Base-by-base conservation (phyloP, 139 green algal species). In the Microglena sp. region DNA sequence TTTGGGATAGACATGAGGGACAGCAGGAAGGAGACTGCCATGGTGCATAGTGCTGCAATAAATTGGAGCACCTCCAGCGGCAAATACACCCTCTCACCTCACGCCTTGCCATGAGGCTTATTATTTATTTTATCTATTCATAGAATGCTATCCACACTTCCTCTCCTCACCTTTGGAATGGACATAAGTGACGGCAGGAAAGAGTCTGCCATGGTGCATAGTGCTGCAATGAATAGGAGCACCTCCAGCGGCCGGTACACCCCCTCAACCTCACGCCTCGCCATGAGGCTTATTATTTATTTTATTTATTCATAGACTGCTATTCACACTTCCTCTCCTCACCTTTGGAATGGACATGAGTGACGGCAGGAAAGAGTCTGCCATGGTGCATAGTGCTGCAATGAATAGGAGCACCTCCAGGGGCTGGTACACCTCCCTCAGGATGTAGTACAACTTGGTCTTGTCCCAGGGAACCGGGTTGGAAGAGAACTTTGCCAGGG, bases 221-320 rank as follows among this genome's bases (percentile, higher is more conserved):
- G 76, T 18, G 87, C 89, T 35, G 89, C 89, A 34, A 96, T 78
- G 44, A 89, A 78, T 53, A 96, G 86, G 55, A 96, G 78, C 33
- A 92, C 78, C 77, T 96, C 88, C 60, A 96, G 72, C 7, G 89
- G 89, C 67, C 87, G 84, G 66, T 96, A 95, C n/a, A n/a, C n/a
- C n/a, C n/a, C n/a, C n/a, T n/a, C n/a, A n/a, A n/a, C n/a, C n/a
- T n/a, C n/a, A n/a, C n/a, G n/a, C n/a, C n/a, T n/a, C n/a, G n/a
- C n/a, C n/a, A n/a, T n/a, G n/a, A n/a, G n/a, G n/a, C n/a, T n/a
- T n/a, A n/a, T n/a, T n/a, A n/a, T n/a, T n/a, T n/a, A n/a, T n/a
- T n/a, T n/a, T n/a, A n/a, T n/a, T n/a, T n/a, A n/a, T n/a, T n/a
- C n/a, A n/a, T n/a, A n/a, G n/a, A n/a, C n/a, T n/a, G n/a, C n/a